Conservation (phyloP, 768 basidiomycete species). For the Psilocybe cubensis region DNA sequence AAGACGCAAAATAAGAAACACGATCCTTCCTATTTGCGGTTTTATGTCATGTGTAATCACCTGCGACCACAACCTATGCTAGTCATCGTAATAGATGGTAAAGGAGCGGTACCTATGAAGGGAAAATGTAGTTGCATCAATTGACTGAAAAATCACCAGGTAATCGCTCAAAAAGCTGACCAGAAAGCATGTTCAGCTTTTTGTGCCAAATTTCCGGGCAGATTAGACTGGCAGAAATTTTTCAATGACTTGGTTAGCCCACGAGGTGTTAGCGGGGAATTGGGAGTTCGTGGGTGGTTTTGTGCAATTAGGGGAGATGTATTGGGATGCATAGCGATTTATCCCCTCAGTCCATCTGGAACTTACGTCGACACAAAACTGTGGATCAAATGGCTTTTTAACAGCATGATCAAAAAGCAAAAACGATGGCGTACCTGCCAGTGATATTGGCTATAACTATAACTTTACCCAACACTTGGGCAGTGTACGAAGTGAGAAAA, state of each 20-base stretch:
- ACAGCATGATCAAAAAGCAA: too few species aligned
- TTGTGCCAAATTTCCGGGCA: background rate
- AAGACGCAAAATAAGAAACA: background rate
- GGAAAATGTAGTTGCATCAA: too few species aligned
- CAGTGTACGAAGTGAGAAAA: background rate
- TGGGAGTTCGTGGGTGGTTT: background rate
- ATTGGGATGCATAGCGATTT: background rate
- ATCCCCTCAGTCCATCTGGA: background rate
- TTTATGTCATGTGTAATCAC: too few species aligned
- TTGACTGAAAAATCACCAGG: background rate
- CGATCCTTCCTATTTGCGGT: too few species aligned
- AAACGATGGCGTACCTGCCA: background rate
- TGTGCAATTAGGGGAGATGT: too few species aligned
- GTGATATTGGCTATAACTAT: too few species aligned
- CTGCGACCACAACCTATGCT: too few species aligned
- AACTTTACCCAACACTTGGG: background rate
- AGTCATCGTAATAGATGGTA: too few species aligned
- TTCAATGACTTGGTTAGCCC: background rate
- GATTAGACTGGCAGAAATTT: background rate
- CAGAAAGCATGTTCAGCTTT: background rate
- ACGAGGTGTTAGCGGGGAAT: background rate
- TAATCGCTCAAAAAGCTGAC: background rate
- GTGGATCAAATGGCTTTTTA: background rate
- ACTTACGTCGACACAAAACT: background rate
- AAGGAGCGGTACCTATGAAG: too few species aligned